These are phyloP conservation scores for Rostrohypoxylon terebratum DNA, from an alignment of 495 filamentous ascomycete species.

Conservation along the genomic window DNA sequence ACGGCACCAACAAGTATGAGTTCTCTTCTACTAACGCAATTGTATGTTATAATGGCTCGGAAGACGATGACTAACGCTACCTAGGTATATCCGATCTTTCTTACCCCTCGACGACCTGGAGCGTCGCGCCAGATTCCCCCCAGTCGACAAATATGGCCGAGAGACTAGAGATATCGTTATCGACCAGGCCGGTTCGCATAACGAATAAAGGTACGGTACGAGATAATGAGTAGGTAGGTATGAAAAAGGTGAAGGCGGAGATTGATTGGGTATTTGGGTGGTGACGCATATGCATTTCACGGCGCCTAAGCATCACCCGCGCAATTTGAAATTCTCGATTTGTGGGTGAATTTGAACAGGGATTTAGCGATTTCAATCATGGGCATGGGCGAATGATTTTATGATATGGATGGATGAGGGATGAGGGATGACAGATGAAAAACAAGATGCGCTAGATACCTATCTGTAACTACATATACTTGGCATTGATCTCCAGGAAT, in stretches of 20 bases:
- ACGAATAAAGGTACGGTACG: conserved; percentile 46
- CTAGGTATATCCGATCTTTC: conserved; percentile 74
- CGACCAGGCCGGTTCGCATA: conserved; percentile 62
- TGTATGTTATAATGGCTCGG: neutral
- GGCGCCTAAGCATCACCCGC: conserved; percentile 10
- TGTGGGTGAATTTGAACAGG: neutral
- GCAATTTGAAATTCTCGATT: neutral
- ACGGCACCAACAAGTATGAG: conserved; percentile 75
- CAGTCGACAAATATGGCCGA: conserved; percentile 69
- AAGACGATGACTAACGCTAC: conserved; percentile 9
- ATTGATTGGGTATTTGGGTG: conserved; percentile 3
- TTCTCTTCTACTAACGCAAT: neutral
- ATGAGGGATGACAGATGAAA: neutral
- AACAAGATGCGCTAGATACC: conserved; percentile 21
- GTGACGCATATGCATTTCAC: conserved; percentile 36
- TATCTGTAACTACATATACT: conserved; percentile 2
- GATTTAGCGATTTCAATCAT: conserved; percentile 48
- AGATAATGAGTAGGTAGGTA: neutral
- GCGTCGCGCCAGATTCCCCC: conserved; percentile 71
- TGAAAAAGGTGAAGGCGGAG: conserved; percentile 5
- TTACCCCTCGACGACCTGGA: conserved; percentile 77
- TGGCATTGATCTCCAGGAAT: neutral
- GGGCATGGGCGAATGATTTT: conserved; percentile 38
- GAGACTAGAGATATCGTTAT: conserved; percentile 55
- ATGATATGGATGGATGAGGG: conserved; percentile 9